Evolutionary conservation across 2,329 filamentous ascomycete genomes (phyloP).

Genomic region (Venturia aucupariae): DNA sequence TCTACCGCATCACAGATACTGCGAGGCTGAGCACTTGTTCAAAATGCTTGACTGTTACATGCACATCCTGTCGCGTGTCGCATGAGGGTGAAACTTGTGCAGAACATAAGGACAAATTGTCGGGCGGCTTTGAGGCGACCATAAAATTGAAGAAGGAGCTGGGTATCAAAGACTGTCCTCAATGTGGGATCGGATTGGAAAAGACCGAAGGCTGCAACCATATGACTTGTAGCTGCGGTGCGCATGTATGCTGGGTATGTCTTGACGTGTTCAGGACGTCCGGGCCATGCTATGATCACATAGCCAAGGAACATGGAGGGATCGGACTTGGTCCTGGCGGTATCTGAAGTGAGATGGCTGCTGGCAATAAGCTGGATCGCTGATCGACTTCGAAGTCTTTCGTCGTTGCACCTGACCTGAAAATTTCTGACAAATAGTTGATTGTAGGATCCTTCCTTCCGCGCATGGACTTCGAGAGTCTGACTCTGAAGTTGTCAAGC

Average conservation of each 20-base stretch:
- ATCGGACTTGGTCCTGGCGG: slow-evolving; percentile 14
- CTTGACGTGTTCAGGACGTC: slow-evolving; percentile 26
- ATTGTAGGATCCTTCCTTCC: no score
- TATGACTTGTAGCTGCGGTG: slow-evolving; percentile 35
- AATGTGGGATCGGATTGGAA: slow-evolving; percentile 32
- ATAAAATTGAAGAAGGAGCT: slow-evolving; percentile 16
- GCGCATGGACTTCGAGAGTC: no score
- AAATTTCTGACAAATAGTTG: no score
- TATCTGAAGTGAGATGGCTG: background rate
- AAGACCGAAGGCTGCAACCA: slow-evolving; percentile 41
- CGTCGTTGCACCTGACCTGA: no score
- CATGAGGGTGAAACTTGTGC: slow-evolving; percentile 20
- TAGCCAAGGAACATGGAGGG: slow-evolving; percentile 16
- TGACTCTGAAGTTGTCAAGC: no score
- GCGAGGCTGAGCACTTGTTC: slow-evolving; percentile 26
- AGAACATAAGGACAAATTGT: slow-evolving; percentile 20
- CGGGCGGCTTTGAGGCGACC: slow-evolving; percentile 18
- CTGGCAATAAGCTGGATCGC: background rate
- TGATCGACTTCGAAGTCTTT: no score
- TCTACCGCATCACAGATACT: slow-evolving; percentile 29
- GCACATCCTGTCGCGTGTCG: slow-evolving; percentile 18
- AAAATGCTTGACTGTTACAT: slow-evolving; percentile 24
- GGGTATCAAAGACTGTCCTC: slow-evolving; percentile 22
- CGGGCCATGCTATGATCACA: slow-evolving; percentile 17
- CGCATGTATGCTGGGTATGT: slow-evolving; percentile 43